Evolutionary conservation across 306 rosid species (phyloP), one percentile per base, ranked within the genome.

Genomic region (Aeschynomene evenia): DNA sequence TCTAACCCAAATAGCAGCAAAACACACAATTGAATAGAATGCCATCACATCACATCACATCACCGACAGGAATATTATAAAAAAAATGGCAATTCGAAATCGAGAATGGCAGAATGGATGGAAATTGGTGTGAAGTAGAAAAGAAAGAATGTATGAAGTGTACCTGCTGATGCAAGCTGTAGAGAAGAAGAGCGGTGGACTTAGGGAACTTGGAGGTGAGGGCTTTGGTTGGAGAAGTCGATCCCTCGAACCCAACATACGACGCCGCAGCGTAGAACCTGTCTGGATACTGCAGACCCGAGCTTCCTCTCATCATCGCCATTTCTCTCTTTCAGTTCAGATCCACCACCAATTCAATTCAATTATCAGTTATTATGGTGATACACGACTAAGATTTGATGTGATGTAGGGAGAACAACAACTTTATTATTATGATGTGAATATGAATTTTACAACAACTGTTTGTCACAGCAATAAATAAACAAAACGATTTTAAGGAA

Each of bases 261-360:
- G 96, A 80, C 24, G 96, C 91, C 56, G 96, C 98, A 34, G 96
- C 92, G 88, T 81, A 86, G 85, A 92, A 92, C 45, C 96, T 85
- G 63, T 92, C 96, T 33, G 98, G 98, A 79, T 92, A 92, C 64
- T 92, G 98, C 42, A 90, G 78, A 22, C 92, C 91, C 63, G 96
- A 92, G 81, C 85, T 83, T 50, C 80, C 85, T 66, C 95, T 84
- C 79, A 82, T 90, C 95, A 92, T 91, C 51, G 85, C 72, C 71
- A 46, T 65, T 24, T 59, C 50, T 66, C 3, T 21, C 50, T 23
- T 13, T 39, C 12, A 33, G 56, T 76, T 76, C 76, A 34, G 48
- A 76, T 37, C 63, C 36, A 58, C 4, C 4, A 75, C 29, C 31
- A 28, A 15, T 66, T 75, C 4, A 23, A 37, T 55, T n/a, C 4